A percentile compares a stretch with the other conserved stretches of the same genome.
phyloP scores from a whole-genome alignment of 2,329 filamentous ascomycete genomes.

The Alternaria hordeiaustralica region DNA sequence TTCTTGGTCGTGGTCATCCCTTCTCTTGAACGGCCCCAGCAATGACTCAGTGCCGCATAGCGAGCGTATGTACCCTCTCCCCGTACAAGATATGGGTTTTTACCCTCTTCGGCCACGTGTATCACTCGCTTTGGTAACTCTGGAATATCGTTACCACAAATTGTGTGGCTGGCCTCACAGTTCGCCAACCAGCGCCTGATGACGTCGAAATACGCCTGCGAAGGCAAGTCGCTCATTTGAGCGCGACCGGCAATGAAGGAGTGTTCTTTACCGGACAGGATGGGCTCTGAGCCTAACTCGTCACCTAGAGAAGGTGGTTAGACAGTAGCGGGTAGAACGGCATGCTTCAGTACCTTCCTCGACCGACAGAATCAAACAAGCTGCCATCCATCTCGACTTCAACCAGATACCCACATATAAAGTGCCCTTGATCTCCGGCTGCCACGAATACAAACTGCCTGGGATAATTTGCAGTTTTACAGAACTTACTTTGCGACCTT shows the following conservation, averaged over 20 bases:
- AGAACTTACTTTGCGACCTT: not conserved
- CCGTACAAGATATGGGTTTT: not conserved
- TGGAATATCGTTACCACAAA: fast-evolving
- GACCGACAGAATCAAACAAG: not conserved
- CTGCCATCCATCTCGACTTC: fast-evolving
- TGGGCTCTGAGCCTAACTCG: not conserved
- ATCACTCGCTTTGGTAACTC: not conserved
- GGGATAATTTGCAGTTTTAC: not conserved
- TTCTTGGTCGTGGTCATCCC: not conserved
- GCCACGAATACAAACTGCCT: fast-evolving
- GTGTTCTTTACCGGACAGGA: not conserved
- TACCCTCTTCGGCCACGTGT: not conserved
- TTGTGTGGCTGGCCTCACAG: not conserved
- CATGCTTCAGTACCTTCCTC: not conserved
- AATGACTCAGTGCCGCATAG: not conserved
- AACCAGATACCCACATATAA: not conserved
- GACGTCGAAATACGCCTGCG: not conserved
- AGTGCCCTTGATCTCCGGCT: not conserved
- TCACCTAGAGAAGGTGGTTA: not conserved
- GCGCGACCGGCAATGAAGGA: not conserved
- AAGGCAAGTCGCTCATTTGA: not conserved
- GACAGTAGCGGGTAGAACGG: fast-evolving
- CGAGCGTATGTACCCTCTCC: not conserved
- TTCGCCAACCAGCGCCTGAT: not conserved
- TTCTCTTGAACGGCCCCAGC: not conserved